Evolutionary conservation across 1,284 basidiomycete species (phyloP).

Genomic region (Apiotrichum gamsii): DNA sequence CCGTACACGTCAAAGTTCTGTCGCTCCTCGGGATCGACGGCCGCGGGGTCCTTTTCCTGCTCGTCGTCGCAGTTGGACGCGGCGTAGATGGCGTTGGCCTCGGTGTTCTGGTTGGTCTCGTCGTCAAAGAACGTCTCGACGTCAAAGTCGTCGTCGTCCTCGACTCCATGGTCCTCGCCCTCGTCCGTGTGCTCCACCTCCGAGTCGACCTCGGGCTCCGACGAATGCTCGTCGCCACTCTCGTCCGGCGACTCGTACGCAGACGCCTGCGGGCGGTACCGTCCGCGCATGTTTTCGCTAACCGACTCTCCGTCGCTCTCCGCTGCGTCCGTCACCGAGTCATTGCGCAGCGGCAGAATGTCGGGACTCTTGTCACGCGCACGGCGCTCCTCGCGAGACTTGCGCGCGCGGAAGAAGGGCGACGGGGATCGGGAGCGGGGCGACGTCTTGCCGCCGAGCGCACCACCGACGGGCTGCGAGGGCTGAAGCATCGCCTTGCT

Average conservation of each 20-base stretch:
- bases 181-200: conserved; percentile 49
- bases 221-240: conserved; percentile 26
- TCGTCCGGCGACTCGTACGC: conserved; percentile 39
- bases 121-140: conserved; percentile 61
- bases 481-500: conserved; percentile 22
- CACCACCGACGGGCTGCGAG: conserved; percentile 26
- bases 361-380: conserved; percentile 58
- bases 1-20: conserved; percentile 45
- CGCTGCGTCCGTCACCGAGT: conserved; percentile 53
- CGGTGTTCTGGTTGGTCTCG: conserved; percentile 65
- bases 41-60: neutral
- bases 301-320: conserved; percentile 55
- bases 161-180: conserved; percentile 41
- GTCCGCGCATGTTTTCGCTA: conserved; percentile 43
- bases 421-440: conserved; percentile 31
- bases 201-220: conserved; percentile 18
- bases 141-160: conserved; percentile 42
- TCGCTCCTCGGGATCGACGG: conserved; percentile 20
- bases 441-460: neutral
- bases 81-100: conserved; percentile 58
- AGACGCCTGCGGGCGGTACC: conserved; percentile 46
- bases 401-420: conserved; percentile 45
- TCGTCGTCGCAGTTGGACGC: conserved; percentile 19
- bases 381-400: conserved; percentile 35
- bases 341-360: conserved; percentile 60